Percentiles rank a stretch among this genome's conserved stretches.
These are phyloP conservation scores for Magnolia sinica DNA, from an alignment of 164 flowering plant species.

Conservation along the genomic window DNA sequence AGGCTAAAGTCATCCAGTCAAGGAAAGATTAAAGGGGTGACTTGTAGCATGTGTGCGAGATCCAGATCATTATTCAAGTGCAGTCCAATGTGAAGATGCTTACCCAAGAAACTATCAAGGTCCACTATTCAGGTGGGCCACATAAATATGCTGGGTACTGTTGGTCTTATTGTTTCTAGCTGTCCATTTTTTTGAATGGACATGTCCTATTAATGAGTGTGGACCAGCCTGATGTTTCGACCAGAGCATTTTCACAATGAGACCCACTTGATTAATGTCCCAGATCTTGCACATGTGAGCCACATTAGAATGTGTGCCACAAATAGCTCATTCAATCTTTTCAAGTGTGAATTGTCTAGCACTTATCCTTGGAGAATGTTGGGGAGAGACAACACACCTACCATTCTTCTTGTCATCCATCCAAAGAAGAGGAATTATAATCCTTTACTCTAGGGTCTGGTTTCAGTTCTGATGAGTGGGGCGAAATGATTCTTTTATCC, in stretches of 20 bases:
- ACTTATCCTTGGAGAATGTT: too few species aligned
- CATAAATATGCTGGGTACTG: neutral
- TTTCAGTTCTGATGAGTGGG: too few species aligned
- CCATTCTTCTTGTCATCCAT: too few species aligned
- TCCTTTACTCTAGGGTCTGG: too few species aligned
- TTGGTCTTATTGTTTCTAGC: neutral
- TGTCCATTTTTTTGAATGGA: neutral
- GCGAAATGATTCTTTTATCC: too few species aligned
- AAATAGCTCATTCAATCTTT: neutral
- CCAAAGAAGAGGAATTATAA: too few species aligned
- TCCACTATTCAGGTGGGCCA: neutral
- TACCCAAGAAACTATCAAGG: neutral
- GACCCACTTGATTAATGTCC: too few species aligned
- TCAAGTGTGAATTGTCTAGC: neutral
- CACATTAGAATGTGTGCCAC: neutral
- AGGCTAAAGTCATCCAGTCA: too few species aligned
- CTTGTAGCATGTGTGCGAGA: too few species aligned
- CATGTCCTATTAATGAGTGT: neutral
- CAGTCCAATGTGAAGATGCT: neutral
- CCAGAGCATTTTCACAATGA: neutral
- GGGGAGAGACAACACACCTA: too few species aligned
- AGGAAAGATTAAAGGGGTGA: too few species aligned
- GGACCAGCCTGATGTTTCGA: neutral
- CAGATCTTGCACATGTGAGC: neutral
- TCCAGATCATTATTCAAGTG: neutral